phyloP scores from a whole-genome alignment of 1,139 yeast species.

The Arxiozyma telluris region DNA sequence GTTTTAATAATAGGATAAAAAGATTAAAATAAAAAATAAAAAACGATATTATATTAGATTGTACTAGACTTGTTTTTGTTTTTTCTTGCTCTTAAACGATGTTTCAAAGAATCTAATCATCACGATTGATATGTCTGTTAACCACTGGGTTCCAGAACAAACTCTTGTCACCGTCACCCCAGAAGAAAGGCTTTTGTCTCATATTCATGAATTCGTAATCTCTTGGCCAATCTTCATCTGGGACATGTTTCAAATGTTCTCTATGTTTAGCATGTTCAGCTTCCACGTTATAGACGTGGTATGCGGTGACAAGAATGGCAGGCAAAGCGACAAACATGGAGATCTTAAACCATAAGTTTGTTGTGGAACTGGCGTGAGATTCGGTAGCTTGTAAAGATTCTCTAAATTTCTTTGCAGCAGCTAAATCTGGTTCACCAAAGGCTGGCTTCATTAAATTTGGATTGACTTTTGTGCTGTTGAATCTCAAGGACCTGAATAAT shows the following conservation, averaged over 20 bases:
- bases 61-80: too few species aligned
- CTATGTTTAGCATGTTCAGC: constrained; percentile 84
- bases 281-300: constrained; percentile 76
- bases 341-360: constrained; percentile 78
- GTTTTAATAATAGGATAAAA: too few species aligned
- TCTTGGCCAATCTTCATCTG: constrained; percentile 87
- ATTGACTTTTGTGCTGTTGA: constrained; percentile 19
- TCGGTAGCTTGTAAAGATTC: constrained; percentile 47
- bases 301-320: constrained; percentile 62
- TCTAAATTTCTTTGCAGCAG: constrained; percentile 47
- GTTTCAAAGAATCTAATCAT: constrained; percentile 9
- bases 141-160: constrained; percentile 90
- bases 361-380: constrained; percentile 71
- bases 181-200: constrained; percentile 80
- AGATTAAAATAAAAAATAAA: too few species aligned
- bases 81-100: too few species aligned
- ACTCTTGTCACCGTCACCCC: constrained; percentile 99
- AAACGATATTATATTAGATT: too few species aligned
- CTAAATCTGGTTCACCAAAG: constrained; percentile 36
- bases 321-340: constrained; percentile 76
- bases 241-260: constrained; percentile 62
- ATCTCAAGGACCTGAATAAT: background rate
- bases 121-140: constrained; percentile 62
- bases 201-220: constrained; percentile 88
- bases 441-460: constrained; percentile 29